phyloP scores from a whole-genome alignment of 495 filamentous ascomycete genomes.

The Podospora anserina region DNA sequence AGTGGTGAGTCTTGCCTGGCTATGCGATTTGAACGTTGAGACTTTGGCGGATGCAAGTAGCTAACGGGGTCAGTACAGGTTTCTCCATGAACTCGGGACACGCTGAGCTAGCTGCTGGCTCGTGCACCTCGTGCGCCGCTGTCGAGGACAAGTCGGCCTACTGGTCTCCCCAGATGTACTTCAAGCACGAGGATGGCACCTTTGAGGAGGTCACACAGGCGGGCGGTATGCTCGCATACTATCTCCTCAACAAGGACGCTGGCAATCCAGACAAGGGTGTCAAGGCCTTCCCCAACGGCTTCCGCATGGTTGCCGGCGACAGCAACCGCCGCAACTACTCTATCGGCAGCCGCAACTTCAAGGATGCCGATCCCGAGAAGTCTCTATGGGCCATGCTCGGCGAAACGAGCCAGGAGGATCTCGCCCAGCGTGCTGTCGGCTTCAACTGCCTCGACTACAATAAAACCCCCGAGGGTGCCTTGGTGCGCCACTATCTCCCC shows the following conservation, averaged over 20 bases:
- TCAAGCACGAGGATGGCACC: constrained; percentile 47
- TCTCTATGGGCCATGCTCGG: constrained; percentile 60
- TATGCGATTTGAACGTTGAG: neutral
- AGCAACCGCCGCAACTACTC: constrained; percentile 65
- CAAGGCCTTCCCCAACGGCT: constrained; percentile 70
- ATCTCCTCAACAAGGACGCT: constrained; percentile 58
- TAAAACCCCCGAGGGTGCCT: constrained; percentile 58
- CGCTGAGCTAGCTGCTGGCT: constrained; percentile 48
- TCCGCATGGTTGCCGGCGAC: constrained; percentile 86
- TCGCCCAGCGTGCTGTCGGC: constrained; percentile 78
- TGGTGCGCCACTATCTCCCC: constrained; percentile 78
- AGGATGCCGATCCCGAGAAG: constrained; percentile 65
- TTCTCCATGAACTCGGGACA: constrained; percentile 48
- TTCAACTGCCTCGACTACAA: constrained; percentile 89
- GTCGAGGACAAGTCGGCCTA: constrained; percentile 65
- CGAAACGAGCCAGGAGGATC: constrained; percentile 59
- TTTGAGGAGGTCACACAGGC: constrained; percentile 51
- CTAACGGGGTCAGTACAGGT: constrained; percentile 31
- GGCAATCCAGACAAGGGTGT: constrained; percentile 50
- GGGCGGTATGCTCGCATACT: constrained; percentile 68
- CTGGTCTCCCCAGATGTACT: constrained; percentile 66
- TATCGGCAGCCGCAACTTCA: constrained; percentile 43
- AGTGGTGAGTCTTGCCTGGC: constrained; percentile 38
- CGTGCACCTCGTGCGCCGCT: constrained; percentile 64
- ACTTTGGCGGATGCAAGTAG: constrained; percentile 4